Evolutionary conservation across 2,329 filamentous ascomycete species (phyloP), one percentile per base, ranked within the genome.

Genomic region (Verticillium dahliae): DNA sequence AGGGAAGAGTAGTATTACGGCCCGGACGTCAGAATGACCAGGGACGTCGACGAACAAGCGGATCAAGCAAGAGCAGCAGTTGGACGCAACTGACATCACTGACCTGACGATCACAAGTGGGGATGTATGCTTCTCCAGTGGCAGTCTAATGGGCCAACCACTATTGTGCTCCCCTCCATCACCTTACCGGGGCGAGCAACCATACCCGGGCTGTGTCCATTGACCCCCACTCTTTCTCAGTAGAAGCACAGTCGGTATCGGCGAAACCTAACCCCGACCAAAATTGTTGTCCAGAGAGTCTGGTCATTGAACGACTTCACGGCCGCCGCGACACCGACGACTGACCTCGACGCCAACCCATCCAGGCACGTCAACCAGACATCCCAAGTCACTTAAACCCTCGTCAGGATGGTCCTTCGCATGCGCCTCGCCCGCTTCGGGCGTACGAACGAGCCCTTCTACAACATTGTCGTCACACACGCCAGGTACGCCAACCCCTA

Each of bases 381-480:
- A 27, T 27, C 27, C 27, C 27, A 27, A 27, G 27, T 27, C 27
- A 27, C 55, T 4, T 22, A 38, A 58, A 50, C 5, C 39, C 13
- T 22, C 45, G 18, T 27, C 64, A 84, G 69, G 59, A 97, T 99
- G 95, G 94, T 98, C 65, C 84, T 99, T 71, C 90, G 90, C 75
- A 95, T 99, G 75, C 90, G 95, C 63, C 87, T 99, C 69, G 91
- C 95, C 69, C 93, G 95, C 75, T 97, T 98, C 75, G 92, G 93
- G 73, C 91, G 90, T 75, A 87, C 85, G 67, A 93, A 96, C 74
- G 75, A 85, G n/a, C 94, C 95, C 2, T 90, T 97, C 70, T 99
- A 97, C 84, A 99, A 99, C 80, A 97, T 99, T 66, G 92, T 98
- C 67, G 91, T 99, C 66, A 86, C 92, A 15, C 94, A 98, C 72